Percentiles rank a stretch among this genome's conserved stretches.
phyloP scores from a whole-genome alignment of 176 grass and related monocot genomes.

The Triticum urartu region DNA sequence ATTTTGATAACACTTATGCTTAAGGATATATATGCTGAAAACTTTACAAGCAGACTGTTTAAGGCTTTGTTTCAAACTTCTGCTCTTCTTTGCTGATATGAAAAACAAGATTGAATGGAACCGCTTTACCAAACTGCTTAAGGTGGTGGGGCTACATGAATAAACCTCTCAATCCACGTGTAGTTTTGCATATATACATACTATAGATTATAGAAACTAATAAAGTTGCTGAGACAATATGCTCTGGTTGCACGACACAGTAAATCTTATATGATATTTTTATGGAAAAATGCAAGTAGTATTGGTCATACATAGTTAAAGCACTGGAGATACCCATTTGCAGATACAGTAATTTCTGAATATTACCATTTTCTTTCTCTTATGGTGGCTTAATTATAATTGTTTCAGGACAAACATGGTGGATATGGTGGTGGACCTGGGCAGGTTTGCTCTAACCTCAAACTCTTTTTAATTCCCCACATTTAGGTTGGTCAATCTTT shows the following conservation, averaged over 20 bases:
- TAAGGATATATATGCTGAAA: too few relatives aligned
- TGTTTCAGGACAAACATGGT: constrained; percentile 81
- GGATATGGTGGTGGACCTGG: constrained; percentile 92
- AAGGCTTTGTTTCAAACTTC: background rate
- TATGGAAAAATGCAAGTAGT: background rate
- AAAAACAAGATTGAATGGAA: background rate
- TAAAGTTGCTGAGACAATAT: background rate
- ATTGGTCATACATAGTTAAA: background rate
- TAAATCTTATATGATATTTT: constrained; percentile 4
- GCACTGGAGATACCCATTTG: background rate
- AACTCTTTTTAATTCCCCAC: background rate
- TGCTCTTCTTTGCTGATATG: background rate
- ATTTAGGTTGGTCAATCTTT: constrained; percentile 23
- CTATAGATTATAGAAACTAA: background rate
- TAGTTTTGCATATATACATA: background rate
- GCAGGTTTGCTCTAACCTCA: constrained; percentile 62
- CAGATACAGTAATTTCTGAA: background rate
- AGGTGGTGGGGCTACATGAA: background rate
- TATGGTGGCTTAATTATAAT: constrained; percentile 32
- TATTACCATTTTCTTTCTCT: background rate
- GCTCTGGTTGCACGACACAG: background rate
- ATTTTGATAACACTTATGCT: background rate
- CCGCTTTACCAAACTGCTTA: background rate
- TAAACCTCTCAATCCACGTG: constrained; percentile 1
- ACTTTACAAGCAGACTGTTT: background rate